These are phyloP conservation scores for Trichoderma koningiopsis DNA, from an alignment of 2,329 filamentous ascomycete species.

Conservation along the genomic window DNA sequence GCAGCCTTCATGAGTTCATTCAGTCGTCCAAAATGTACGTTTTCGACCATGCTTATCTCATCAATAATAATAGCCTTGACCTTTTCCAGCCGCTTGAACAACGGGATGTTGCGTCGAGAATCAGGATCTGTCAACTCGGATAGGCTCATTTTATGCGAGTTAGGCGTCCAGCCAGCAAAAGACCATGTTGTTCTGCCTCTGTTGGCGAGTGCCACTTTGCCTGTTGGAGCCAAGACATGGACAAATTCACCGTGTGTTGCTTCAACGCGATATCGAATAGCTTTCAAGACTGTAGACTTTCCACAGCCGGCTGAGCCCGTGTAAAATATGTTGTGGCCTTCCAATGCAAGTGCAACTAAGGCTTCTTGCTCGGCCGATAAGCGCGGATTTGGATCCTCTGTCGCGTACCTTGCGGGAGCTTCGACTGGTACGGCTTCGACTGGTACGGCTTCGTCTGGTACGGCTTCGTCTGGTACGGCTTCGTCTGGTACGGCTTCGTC, in stretches of 20 bases:
- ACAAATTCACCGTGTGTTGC: conserved; percentile 37
- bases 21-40: conserved; percentile 38
- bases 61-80: conserved; percentile 64
- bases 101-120: conserved; percentile 35
- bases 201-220: conserved; percentile 59
- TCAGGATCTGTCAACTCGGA: neutral
- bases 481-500: neutral
- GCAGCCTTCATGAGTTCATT: conserved; percentile 38
- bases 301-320: conserved; percentile 60
- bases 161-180: conserved; percentile 58
- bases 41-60: conserved; percentile 68
- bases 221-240: conserved; percentile 60
- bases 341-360: conserved; percentile 48
- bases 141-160: conserved; percentile 21
- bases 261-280: conserved; percentile 28
- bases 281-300: conserved; percentile 35
- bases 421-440: neutral
- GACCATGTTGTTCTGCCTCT: conserved; percentile 58
- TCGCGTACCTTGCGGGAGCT: neutral
- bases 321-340: conserved; percentile 62
- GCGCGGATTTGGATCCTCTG: neutral
- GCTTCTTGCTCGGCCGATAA: conserved; percentile 31
- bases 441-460: neutral
- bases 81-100: conserved; percentile 32
- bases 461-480: neutral